Evolutionary conservation across 441 rosid genomes (phyloP).

Genomic region (Mallotus japonicus): DNA sequence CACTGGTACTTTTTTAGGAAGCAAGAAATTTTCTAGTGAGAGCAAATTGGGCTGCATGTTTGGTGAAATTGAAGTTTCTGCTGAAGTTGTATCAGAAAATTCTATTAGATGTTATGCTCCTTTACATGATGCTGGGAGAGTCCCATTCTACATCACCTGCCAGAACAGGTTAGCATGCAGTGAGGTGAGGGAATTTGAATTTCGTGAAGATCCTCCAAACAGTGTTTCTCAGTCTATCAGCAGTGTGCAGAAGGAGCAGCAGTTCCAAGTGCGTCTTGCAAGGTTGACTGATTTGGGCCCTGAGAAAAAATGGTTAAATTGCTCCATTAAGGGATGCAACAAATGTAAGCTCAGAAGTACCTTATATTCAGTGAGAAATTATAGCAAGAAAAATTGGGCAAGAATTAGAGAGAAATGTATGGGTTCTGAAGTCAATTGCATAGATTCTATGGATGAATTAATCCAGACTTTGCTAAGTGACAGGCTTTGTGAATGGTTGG

Average conservation of each 20-base stretch:
- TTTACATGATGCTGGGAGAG: conserved; percentile 48
- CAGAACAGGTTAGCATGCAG: conserved; percentile 69
- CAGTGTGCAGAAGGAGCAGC: conserved; percentile 25
- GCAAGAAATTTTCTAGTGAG: conserved; percentile 37
- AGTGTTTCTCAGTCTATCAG: conserved; percentile 16
- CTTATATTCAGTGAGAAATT: conserved; percentile 30
- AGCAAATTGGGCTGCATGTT: conserved; percentile 70
- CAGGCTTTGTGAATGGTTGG: conserved; percentile 52
- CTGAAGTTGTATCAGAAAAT: conserved; percentile 52
- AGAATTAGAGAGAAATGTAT: conserved; percentile 15
- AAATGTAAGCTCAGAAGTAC: conserved; percentile 39
- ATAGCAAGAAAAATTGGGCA: conserved; percentile 21
- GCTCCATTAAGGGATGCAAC: conserved; percentile 37
- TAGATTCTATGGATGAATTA: conserved; percentile 33
- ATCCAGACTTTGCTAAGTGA: conserved; percentile 44
- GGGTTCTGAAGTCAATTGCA: conserved; percentile 16
- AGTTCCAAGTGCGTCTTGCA: conserved; percentile 44
- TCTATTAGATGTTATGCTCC: conserved; percentile 61
- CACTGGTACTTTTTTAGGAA: conserved; percentile 51
- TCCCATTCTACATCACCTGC: conserved; percentile 68
- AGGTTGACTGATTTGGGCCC: conserved; percentile 34
- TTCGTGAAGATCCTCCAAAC: conserved; percentile 40
- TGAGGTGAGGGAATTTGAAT: conserved; percentile 74
- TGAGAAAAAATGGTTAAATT: conserved; percentile 33
- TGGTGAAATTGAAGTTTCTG: conserved; percentile 68